A percentile compares a stretch with the other conserved stretches of the same genome.
These are phyloP conservation scores for Amylocystis lapponica DNA, from an alignment of 768 basidiomycete genomes.

Conservation along the genomic window DNA sequence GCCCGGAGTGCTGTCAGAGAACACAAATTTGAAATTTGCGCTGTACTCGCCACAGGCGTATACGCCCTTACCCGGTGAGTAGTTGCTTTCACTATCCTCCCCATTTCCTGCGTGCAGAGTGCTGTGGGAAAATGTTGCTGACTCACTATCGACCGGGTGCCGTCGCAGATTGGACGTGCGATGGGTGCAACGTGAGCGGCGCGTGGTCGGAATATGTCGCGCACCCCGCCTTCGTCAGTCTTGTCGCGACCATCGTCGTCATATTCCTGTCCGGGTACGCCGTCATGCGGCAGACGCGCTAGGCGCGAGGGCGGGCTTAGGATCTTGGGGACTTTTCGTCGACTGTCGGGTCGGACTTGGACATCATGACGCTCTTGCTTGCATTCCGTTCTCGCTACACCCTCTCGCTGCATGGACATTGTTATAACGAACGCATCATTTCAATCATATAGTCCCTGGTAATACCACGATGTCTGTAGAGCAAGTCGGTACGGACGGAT, in stretches of 20 bases:
- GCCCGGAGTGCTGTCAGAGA: constrained; percentile 64
- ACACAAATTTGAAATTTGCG: constrained; percentile 71
- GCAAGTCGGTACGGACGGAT: no score
- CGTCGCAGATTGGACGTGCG: constrained; percentile 49
- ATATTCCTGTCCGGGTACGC: constrained; percentile 64
- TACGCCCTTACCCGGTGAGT: constrained; percentile 51
- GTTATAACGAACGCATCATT: no score
- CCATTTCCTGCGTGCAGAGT: neutral
- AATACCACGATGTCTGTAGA: no score
- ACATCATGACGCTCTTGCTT: no score
- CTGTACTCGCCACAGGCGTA: constrained; percentile 76
- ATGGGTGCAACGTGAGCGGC: constrained; percentile 39
- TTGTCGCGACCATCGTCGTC: constrained; percentile 53
- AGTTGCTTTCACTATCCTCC: neutral
- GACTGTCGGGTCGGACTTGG: no score
- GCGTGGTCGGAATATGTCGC: constrained; percentile 29
- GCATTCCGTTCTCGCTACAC: no score
- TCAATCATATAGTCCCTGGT: no score
- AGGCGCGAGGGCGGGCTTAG: neutral
- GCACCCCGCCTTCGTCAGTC: constrained; percentile 51
- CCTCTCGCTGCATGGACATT: no score
- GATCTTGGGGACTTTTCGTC: no score
- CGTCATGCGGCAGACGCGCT: constrained; percentile 36
- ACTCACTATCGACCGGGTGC: neutral
- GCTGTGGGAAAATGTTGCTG: neutral